Evolutionary conservation across 805 yeast species (phyloP).

Genomic region (Metschnikowia gruessii): DNA sequence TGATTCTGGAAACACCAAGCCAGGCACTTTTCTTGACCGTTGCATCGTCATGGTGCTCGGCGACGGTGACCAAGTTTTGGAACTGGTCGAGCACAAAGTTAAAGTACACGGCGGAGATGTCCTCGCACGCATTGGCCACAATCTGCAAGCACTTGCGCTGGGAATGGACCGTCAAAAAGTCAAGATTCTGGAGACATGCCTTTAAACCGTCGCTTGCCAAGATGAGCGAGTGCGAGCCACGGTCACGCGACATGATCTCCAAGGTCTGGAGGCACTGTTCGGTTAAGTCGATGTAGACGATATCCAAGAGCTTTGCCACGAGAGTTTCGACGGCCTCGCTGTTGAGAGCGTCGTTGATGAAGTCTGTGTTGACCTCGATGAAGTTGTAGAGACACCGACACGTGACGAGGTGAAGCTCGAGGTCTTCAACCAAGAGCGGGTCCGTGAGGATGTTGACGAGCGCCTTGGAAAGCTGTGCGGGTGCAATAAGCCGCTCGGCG

Average conservation of each 20-base stretch:
- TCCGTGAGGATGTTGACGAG: conserved; percentile 58
- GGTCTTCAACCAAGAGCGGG: conserved; percentile 55
- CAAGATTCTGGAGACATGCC: conserved; percentile 70
- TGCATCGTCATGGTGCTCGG: conserved; percentile 53
- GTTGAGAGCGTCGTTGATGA: conserved; percentile 57
- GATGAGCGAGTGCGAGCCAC: conserved; percentile 48
- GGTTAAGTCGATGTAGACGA: conserved; percentile 83
- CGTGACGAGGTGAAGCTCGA: conserved; percentile 79
- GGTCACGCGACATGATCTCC: conserved; percentile 59
- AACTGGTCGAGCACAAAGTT: conserved; percentile 53
- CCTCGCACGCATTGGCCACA: conserved; percentile 65
- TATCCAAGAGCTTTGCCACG: conserved; percentile 63
- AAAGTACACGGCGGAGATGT: conserved; percentile 44
- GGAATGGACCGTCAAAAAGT: conserved; percentile 85
- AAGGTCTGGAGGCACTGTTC: conserved; percentile 83
- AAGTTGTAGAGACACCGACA: conserved; percentile 82
- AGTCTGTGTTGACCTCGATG: conserved; percentile 68
- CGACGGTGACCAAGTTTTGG: conserved; percentile 56
- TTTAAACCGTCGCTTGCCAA: conserved; percentile 59
- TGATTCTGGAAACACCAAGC: conserved; percentile 57
- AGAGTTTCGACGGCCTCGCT: conserved; percentile 66
- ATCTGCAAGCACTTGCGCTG: conserved; percentile 77
- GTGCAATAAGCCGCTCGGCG: conserved; percentile 64
- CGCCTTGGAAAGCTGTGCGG: conserved; percentile 50
- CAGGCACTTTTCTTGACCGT: conserved; percentile 62